These are phyloP conservation scores for Scenedesmus sp. DNA, from an alignment of 163 green algal genomes.

Conservation along the genomic window DNA sequence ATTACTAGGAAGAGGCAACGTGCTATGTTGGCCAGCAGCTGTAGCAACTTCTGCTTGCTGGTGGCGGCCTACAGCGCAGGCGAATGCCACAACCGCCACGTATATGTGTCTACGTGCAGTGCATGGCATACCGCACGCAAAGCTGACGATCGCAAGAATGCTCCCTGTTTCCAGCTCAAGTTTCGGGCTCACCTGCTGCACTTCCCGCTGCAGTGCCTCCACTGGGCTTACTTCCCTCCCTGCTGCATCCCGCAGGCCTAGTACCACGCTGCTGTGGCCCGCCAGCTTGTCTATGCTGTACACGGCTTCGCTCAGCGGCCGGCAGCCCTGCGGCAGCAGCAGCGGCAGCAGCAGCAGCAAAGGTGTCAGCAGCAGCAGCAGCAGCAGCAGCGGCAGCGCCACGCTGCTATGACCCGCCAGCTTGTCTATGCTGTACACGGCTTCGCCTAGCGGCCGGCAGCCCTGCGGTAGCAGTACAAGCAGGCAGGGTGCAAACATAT, in stretches of 20 bases:
- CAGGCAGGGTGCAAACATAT: neutral
- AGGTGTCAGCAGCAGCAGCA: too few relatives aligned
- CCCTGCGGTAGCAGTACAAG: slow-evolving; percentile 41
- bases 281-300: slow-evolving; percentile 50
- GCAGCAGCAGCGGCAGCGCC: neutral
- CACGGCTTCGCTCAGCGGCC: slow-evolving; percentile 48
- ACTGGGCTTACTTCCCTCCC: slow-evolving; percentile 38
- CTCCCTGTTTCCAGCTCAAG: neutral
- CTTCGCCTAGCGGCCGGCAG: slow-evolving; percentile 56
- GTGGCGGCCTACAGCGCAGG: too few relatives aligned
- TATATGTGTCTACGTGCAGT: neutral
- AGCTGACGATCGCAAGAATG: too few relatives aligned
- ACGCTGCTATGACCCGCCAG: slow-evolving; percentile 6
- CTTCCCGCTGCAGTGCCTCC: slow-evolving; percentile 58
- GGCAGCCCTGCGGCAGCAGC: slow-evolving; percentile 58
- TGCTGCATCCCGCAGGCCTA: neutral
- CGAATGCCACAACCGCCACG: too few relatives aligned
- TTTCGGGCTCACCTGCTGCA: slow-evolving; percentile 27
- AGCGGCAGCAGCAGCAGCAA: neutral
- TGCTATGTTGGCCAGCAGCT: too few relatives aligned
- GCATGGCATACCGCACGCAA: neutral
- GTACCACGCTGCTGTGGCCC: slow-evolving; percentile 16
- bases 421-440: slow-evolving; percentile 37
- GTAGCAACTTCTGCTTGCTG: too few relatives aligned
- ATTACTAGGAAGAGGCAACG: too few relatives aligned